Evolutionary conservation across 2,329 filamentous ascomycete species (phyloP), one percentile per base, ranked within the genome.

Genomic region (Aspergillus sp.): DNA sequence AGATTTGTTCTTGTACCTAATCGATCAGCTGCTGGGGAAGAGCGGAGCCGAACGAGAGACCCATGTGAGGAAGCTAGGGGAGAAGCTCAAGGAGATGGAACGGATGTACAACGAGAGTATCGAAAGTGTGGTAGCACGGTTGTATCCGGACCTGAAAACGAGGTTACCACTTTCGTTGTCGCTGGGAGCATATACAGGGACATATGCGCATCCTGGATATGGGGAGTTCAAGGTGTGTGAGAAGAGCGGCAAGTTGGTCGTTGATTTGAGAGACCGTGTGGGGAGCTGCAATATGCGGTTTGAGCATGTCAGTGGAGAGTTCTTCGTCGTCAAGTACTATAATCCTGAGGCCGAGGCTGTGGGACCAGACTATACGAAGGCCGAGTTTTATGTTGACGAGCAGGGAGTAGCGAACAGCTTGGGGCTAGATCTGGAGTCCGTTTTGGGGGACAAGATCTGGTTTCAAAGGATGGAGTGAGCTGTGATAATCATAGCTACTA

Each of bases 301-400:
- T 3, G 48, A 54, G 5, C 69, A 70, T 59, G 63, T 57, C 12
- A 66, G 54, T 12, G 64, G 64, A 1, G 64, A 70, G 8, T 70
- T 63, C 43, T 70, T 70, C 15, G 45, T 69, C 2, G 63, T 43
- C 7, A 60, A 63, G 53, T 47, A 36, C 9, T 56, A 48, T 49
- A 30, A 39, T 12, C 17, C 41, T n/a, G 21, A 19, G 8, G 61
- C 38, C 13, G 36, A 53, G 47, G 50, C 21, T 7, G 38, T 50
- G 12, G 39, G 59, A n/a, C 43, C 55, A 7, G 25, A 43, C 13
- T 54, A 21, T 17, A 25, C 55, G 8, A 23, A 32, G 47, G 56
- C 47, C 2, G 63, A 69, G 36, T 70, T 69, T 15, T 52, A 62
- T 8, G 47, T 70, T 9, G 52, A 62, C 36, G 17, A 39, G 5